A percentile compares a stretch with the other conserved stretches of the same genome.
These are phyloP conservation scores for Phytophthora palmivora DNA, from an alignment of 352 stramenopile genomes.

Conservation along the genomic window DNA sequence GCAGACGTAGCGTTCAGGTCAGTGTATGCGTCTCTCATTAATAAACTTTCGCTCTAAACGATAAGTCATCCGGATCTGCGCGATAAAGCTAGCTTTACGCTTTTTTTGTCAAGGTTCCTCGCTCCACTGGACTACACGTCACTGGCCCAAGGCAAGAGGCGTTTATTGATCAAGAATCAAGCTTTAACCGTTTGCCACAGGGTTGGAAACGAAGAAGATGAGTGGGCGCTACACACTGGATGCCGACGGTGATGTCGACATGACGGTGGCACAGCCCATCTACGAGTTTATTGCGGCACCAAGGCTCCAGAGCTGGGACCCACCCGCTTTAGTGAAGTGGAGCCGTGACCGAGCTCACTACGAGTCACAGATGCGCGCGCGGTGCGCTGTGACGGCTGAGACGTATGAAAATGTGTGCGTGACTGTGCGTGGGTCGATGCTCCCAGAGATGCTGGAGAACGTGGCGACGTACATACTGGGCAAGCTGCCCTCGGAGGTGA, in stretches of 20 bases:
- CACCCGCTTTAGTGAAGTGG: conserved; percentile 22
- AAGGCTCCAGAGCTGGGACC: conserved; percentile 15
- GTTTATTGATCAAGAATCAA: conserved; percentile 14
- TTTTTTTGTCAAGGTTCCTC: conserved; percentile 10
- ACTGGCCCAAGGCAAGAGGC: background rate
- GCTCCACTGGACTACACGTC: conserved; percentile 3
- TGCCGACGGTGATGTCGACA: conserved; percentile 23
- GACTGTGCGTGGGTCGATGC: conserved; percentile 11
- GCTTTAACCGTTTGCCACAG: background rate
- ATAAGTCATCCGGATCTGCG: no score
- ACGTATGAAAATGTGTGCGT: conserved; percentile 10
- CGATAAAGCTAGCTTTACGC: conserved; percentile 13
- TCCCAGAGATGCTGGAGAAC: conserved; percentile 14
- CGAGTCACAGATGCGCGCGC: conserved; percentile 12
- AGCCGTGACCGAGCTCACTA: conserved; percentile 7
- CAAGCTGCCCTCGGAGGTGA: conserved; percentile 7
- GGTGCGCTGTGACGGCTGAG: conserved; percentile 18
- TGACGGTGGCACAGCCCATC: conserved; percentile 21
- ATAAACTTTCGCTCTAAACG: no score
- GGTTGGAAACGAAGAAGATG: background rate
- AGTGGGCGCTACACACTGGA: conserved; percentile 7
- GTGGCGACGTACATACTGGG: conserved; percentile 8
- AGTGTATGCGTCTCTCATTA: no score
- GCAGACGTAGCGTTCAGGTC: no score
- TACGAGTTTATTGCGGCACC: conserved; percentile 30